Evolutionary conservation across 2,329 filamentous ascomycete genomes (phyloP), one percentile per base, ranked within the genome.

Genomic region (Aspergillus persii): DNA sequence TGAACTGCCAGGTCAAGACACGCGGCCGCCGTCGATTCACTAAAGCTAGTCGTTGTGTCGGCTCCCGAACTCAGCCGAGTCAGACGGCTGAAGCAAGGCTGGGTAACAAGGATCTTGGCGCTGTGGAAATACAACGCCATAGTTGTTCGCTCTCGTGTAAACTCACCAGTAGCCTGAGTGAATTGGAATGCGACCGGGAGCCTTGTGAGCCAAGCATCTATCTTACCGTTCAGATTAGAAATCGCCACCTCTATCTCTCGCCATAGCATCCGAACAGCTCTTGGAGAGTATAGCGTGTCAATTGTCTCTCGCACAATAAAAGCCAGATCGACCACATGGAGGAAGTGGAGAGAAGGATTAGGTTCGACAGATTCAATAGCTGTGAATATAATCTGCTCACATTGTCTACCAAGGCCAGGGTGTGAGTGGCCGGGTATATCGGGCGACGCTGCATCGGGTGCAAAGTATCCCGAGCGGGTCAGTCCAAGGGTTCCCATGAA

Each of bases 121-220:
- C 76, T 77, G 57, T 78, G 77, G 63, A 75, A 80, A 54, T 69
- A 68, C 61, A 80, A 76, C 4, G 71, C 77, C 8, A 80, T 67
- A 57, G 67, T 66, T 31, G 72, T 59, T 27, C 76, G 70, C 53
- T 73, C 69, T 50, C 73, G 69, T 29, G 72, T 66, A 41, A 71
- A 75, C 4, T 59, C 65, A 1, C 64, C 63, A 8, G 64, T 58
- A 46, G 64, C 64, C 50, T 72, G 68, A 7, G 69, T 63, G 51
- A 76, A 75, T 44, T 71, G 68, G 54, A 78, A 76, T 6, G 71
- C 69, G n/a, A 63, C 58, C 8, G 77, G 76, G 12, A 79, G 68
- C 30, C 68, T 71, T 27, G 69, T 68, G 55, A 77, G 68, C 77
- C 77, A 79, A 39, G 66, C 63, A 47, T 78, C 76, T 27, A 72